Base-by-base conservation (phyloP, 768 basidiomycete genomes). In the Phallus indusiatus region DNA sequence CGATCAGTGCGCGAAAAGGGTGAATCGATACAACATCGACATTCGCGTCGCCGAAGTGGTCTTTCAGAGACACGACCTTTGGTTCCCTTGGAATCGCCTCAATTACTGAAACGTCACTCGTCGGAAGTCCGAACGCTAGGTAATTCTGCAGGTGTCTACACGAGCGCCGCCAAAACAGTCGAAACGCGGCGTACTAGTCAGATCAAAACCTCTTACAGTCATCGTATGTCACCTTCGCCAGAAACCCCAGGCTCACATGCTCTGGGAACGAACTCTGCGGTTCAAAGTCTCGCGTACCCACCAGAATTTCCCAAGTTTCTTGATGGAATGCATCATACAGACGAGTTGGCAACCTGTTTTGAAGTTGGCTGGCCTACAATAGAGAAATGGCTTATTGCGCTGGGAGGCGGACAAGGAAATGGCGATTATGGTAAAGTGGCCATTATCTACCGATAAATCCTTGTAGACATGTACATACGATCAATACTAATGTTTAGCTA, bases 281-380 rank as follows among this genome's bases (percentile, higher is more conserved):
- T 60, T 68, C 10, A 48, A 66, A 2, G 69, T 67, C 4, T 28
- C 63, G 17, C 64, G n/a, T 81, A 78, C 64, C 89, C 89, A 8
- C 73, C 75, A 5, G 81, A 82, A 12, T 64, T 94, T 22, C 65
- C 78, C 24, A 62, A 75, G 1, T 69, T 90, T 60, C 75, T 98
- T 12, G 86, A 98, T 66, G 96, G 95, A 9, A 88, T 85, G 58
- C 94, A 93, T 69, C 88, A 94, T 69, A 86, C 90, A 1, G 95
- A 98, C 67, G 94, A 97, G 72, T 72, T 98, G 48, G 86, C 88
- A 50, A 83, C 88, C 22, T 79, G 69, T 61, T 95, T 94, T 65
- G 84, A 90, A 63, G 83, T 85, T 34, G 85, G 88, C 0, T 94
- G 92, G 94, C 83, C 83, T 11, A 72, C 85, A 52, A 73, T 98